Evolutionary conservation across 176 grass and related monocot species (phyloP), one percentile per base, ranked within the genome.

Genomic region (Triticum turgidum): DNA sequence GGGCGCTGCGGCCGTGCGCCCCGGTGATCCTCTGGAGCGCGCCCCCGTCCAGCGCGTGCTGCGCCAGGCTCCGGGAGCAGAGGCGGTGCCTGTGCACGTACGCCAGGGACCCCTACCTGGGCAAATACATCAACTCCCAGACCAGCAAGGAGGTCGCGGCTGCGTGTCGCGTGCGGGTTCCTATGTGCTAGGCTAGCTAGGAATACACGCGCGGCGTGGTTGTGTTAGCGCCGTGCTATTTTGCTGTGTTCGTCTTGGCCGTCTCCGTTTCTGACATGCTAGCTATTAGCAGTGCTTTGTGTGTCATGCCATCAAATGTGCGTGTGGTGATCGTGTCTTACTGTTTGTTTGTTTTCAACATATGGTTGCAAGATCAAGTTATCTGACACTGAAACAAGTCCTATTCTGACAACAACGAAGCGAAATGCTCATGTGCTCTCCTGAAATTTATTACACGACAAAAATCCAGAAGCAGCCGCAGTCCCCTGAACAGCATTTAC

Each of bases 71-170:
- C 51, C 90, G 73, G 86, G 47, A 77, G 85, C 90, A 97, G 79
- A 82, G 21, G 80, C 86, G 72, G 32, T 97, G 95, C 90, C 88
- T 97, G 32, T 94, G 95, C 87, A 80, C 56, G 88, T 91, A 94
- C 88, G 5, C 74, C 27, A 78, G 84, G 66, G 89, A 97, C 82
- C 92, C 69, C 17, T 30, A 66, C n/a, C 61, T 94, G 38, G 58
- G 58, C 3, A 86, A 70, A 5, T 91, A 92, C 85, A 83, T 97
- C 88, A 81, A 84, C 78, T 94, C 92, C 21, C 85, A 63, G 78
- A 80, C 82, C 51, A 83, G 86, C 88, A 92, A 79, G 92, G 94
- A 84, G 87, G 79, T 92, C 3, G 86, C 82, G 20, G 83, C 59
- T 5, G 84, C 69, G n/a, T 97, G 95, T 21, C 45, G 79, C 4